Conservation (phyloP, 2,329 filamentous ascomycete genomes). For the Trichoderma oligosporum region DNA sequence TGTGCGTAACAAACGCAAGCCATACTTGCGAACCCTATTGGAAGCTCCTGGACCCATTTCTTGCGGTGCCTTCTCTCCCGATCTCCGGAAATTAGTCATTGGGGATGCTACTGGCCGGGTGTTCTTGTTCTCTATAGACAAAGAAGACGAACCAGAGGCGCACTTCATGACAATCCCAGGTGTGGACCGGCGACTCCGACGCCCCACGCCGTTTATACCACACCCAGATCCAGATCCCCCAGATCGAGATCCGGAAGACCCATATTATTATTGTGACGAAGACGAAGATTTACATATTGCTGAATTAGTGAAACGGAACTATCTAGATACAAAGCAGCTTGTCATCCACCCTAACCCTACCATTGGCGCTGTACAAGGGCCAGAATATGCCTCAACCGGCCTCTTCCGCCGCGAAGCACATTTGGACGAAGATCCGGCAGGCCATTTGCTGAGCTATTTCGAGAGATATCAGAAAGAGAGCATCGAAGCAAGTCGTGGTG, state of each 20-base stretch:
- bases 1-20: constrained; percentile 43
- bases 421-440: constrained; percentile 38
- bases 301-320: constrained; percentile 28
- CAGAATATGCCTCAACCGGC: constrained; percentile 44
- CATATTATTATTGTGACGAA: constrained; percentile 10
- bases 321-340: constrained; percentile 41
- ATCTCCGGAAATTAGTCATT: constrained; percentile 52
- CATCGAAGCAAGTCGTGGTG: constrained; percentile 28
- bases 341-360: constrained; percentile 41
- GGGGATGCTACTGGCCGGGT: constrained; percentile 61
- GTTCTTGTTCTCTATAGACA: constrained; percentile 50
- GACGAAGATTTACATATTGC: constrained; percentile 21
- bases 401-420: constrained; percentile 51
- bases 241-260: constrained; percentile 23
- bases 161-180: constrained; percentile 38
- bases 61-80: constrained; percentile 55
- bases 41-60: constrained; percentile 55
- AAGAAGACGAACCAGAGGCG: constrained; percentile 37
- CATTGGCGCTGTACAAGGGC: constrained; percentile 55
- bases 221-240: constrained; percentile 50
- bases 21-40: constrained; percentile 51
- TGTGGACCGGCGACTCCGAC: constrained; percentile 36
- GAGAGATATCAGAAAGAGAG: constrained; percentile 45
- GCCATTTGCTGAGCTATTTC: constrained; percentile 44
- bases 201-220: constrained; percentile 46